phyloP scores from a whole-genome alignment of 148 eudicot genomes.

The Vaccinium myrtillus region DNA sequence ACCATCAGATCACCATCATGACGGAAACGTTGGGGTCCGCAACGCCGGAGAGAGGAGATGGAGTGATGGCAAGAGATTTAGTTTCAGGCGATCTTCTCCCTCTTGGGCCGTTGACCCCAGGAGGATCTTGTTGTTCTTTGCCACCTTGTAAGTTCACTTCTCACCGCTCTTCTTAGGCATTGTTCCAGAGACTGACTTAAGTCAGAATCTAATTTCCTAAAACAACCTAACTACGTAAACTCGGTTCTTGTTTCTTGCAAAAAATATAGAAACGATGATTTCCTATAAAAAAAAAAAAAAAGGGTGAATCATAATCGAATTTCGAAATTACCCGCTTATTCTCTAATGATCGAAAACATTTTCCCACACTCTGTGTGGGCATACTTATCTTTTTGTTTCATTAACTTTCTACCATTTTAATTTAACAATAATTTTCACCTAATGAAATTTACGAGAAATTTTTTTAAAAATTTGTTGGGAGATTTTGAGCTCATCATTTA shows the following conservation, averaged over 20 bases:
- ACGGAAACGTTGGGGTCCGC: conserved; percentile 21
- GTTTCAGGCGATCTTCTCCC: conserved; percentile 49
- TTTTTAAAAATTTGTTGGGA: no score
- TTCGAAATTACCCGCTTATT: no score
- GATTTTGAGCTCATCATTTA: not conserved
- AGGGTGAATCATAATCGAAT: not conserved
- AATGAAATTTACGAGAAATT: no score
- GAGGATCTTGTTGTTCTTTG: conserved; percentile 62
- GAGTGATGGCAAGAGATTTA: conserved; percentile 33
- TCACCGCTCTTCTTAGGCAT: not conserved
- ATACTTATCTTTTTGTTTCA: no score
- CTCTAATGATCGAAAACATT: no score
- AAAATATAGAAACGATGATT: not conserved
- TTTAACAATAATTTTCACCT: no score
- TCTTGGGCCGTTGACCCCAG: conserved; percentile 48
- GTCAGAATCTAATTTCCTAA: no score
- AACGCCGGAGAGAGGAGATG: conserved; percentile 37
- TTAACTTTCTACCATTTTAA: no score
- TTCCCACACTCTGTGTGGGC: no score
- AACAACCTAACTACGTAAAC: not conserved
- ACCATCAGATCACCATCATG: conserved; percentile 65
- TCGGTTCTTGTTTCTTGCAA: not conserved
- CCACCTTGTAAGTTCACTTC: conserved; percentile 59
- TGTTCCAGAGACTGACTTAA: no score
- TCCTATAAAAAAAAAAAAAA: no score